phyloP scores from a whole-genome alignment of 768 basidiomycete species.

The Pisolithus microcarpus region DNA sequence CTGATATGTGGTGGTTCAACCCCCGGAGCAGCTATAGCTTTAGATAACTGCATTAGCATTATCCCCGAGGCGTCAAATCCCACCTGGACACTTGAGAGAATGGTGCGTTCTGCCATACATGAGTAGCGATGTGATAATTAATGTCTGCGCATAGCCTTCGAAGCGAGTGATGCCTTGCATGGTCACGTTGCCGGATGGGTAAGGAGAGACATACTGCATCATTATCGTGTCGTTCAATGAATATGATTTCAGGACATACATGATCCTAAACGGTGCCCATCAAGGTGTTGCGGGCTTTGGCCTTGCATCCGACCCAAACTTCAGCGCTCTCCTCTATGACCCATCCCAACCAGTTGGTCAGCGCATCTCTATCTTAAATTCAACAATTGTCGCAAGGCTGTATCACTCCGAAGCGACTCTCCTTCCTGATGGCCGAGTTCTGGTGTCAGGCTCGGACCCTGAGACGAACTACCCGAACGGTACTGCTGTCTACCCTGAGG shows the following conservation, averaged over 20 bases:
- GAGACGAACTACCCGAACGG: constrained; percentile 38
- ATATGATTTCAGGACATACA: constrained; percentile 47
- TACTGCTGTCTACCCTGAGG: constrained; percentile 53
- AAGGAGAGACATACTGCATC: background rate
- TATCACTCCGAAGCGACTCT: constrained; percentile 76
- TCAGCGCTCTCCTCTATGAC: constrained; percentile 62
- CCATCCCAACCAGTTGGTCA: constrained; percentile 51
- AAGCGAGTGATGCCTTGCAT: constrained; percentile 74
- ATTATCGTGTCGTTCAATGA: background rate
- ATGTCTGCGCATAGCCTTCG: constrained; percentile 41
- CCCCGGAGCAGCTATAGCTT: constrained; percentile 38
- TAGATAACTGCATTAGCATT: constrained; percentile 69
- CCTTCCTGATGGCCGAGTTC: constrained; percentile 65
- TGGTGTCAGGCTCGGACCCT: constrained; percentile 74
- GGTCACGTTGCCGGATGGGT: constrained; percentile 49
- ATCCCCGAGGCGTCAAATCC: constrained; percentile 56
- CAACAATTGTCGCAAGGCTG: constrained; percentile 64
- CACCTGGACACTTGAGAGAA: constrained; percentile 68
- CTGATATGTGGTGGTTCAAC: constrained; percentile 75
- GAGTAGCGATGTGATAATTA: background rate
- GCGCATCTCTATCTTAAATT: constrained; percentile 59
- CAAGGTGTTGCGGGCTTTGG: constrained; percentile 72
- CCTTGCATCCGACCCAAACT: constrained; percentile 55
- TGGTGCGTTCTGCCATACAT: constrained; percentile 41
- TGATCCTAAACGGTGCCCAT: constrained; percentile 70